Conservation (phyloP, 179 eudicot species). For the Beta macrorhiza region DNA sequence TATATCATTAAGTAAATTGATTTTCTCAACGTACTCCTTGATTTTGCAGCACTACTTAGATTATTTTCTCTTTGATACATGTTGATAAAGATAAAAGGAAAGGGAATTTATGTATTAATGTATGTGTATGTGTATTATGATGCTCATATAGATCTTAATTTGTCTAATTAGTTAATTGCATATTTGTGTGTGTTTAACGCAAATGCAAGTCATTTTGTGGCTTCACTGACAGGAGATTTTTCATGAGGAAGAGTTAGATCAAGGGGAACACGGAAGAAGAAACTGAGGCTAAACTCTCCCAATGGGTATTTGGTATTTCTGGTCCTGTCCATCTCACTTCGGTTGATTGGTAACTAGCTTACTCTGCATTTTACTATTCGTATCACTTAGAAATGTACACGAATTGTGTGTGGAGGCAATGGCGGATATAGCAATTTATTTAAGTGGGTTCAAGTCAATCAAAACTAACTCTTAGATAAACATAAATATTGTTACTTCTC, state of each 20-base stretch:
- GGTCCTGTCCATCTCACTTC: conserved; percentile 61
- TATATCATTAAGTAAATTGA: background rate
- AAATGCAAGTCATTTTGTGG: too few species aligned
- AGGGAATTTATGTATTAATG: too few species aligned
- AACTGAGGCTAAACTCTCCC: conserved; percentile 31
- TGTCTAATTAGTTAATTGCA: background rate
- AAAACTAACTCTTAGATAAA: too few species aligned
- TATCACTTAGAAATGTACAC: background rate
- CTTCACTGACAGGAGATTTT: background rate
- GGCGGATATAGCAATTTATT: too few species aligned
- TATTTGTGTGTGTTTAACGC: background rate
- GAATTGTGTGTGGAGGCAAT: too few species aligned
- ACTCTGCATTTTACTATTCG: background rate
- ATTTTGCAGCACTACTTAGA: background rate
- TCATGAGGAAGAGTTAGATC: background rate
- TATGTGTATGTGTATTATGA: too few species aligned
- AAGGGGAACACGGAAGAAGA: conserved; percentile 13
- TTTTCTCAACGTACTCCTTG: background rate
- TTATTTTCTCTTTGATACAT: background rate
- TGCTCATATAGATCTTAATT: background rate
- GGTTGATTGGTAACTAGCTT: conserved; percentile 56
- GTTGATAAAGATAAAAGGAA: background rate
- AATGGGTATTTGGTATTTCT: conserved; percentile 48
- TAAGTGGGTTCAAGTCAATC: too few species aligned
- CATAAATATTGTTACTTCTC: too few species aligned